Base-by-base conservation (phyloP, 2,329 filamentous ascomycete genomes). In the Trichoderma koningii region DNA sequence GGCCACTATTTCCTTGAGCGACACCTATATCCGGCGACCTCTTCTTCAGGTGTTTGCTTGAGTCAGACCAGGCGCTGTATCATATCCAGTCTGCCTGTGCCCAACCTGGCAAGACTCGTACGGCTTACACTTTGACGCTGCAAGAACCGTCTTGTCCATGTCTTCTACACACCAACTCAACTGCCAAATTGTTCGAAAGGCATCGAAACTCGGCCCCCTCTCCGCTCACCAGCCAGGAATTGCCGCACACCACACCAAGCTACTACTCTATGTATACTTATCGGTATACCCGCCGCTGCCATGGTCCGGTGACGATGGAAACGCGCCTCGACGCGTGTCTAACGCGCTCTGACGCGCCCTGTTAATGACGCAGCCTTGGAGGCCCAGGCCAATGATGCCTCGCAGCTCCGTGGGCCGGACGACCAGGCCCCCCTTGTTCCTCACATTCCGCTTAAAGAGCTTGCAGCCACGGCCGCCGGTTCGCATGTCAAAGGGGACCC, bases 341-440 rank as follows among this genome's bases (percentile, higher is more conserved):
- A 47, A 59, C 62, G 55, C 62, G 62, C 62, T 59, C 52, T 19
- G 47, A 59, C 62, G 50, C 62, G 62, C 47, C 55, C 53, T 45
- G 30, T 59, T 45, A 59, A 64, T 64, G 62, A 64, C 62, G 62
- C 62, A 57, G 44, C 55, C 50, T 14, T 15, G n/a, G n/a, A 23
- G 17, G 14, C 41, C 2, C 5, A 5, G 26, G 45, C 62, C 52
- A 64, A 51, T 64, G 23, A 56, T 48, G 62, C 7, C 41, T n/a
- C 34, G 15, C 44, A 21, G n/a, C 21, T 47, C 45, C 17, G 62
- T 42, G 62, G 62, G 38, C 26, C 53, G 30, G 44, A 21, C 19
- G 53, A 59, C 62, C 55, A 57, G 34, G 44, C 34, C 34, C 53
- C 53, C 55, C 62, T 44, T 30, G 62, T n/a, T 30, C 17, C 4